phyloP scores from a whole-genome alignment of 2,329 filamentous ascomycete species.

The Ascochyta rabiei region DNA sequence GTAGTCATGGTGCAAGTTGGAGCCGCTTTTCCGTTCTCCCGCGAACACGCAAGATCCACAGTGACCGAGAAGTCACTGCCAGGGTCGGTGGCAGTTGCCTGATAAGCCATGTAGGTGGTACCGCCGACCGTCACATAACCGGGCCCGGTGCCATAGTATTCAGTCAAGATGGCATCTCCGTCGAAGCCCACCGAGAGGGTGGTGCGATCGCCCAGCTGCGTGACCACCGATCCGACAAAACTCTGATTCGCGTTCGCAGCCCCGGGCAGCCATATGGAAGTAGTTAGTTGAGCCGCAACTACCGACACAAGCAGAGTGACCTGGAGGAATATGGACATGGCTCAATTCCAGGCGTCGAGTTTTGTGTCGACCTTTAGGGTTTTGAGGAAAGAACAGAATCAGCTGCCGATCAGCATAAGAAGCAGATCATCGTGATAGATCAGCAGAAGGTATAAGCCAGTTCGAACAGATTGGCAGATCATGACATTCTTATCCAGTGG shows the following conservation, averaged over 20 bases:
- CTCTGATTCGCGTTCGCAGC: constrained; percentile 13
- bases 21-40: constrained; percentile 9
- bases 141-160: constrained; percentile 11
- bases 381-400: too few relatives aligned
- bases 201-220: constrained; percentile 24
- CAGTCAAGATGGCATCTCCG: constrained; percentile 1
- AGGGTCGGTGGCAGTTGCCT: constrained; percentile 12
- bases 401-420: too few relatives aligned
- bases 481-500: constrained; percentile 2
- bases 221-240: constrained; percentile 33
- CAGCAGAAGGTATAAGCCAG: too few relatives aligned
- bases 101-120: constrained; percentile 25
- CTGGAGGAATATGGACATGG: constrained; percentile 32
- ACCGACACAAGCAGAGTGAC: constrained; percentile 28
- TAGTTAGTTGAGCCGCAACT: constrained; percentile 35
- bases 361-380: too few relatives aligned
- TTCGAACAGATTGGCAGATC: neutral
- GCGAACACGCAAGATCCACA: constrained; percentile 21
- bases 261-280: constrained; percentile 37
- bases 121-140: constrained; percentile 23
- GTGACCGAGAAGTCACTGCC: constrained; percentile 10
- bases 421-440: too few relatives aligned
- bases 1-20: constrained; percentile 26
- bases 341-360: neutral
- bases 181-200: constrained; percentile 25